Evolutionary conservation across 208 protist genomes (phyloP).

Genomic region (Herpetomonas tarakana): DNA sequence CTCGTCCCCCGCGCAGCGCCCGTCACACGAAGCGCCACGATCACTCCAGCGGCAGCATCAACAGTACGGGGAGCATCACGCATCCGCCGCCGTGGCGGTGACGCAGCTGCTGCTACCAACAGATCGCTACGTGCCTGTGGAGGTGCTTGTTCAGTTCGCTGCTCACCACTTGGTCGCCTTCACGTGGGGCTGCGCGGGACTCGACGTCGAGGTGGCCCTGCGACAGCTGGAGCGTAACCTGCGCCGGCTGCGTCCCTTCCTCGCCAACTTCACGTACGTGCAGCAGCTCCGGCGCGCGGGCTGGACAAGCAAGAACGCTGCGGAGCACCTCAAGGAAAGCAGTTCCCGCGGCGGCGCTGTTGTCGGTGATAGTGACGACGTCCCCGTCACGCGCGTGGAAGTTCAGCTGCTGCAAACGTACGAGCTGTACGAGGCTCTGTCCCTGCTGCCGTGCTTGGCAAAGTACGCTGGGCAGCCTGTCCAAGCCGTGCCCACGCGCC

Average conservation of each 20-base stretch:
- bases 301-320: conserved; percentile 18
- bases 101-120: conserved; percentile 9
- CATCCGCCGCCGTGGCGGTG: not conserved
- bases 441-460: conserved; percentile 37
- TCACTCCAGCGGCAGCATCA: not conserved
- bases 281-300: conserved; percentile 27
- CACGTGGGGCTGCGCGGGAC: conserved; percentile 56
- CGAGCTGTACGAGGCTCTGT: conserved; percentile 53
- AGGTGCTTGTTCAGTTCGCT: conserved; percentile 69
- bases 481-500: conserved; percentile 48
- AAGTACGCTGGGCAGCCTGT: conserved; percentile 49
- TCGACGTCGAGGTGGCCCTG: conserved; percentile 60
- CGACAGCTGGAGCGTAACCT: conserved; percentile 75
- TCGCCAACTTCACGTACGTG: conserved; percentile 47
- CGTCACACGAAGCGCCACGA: not conserved
- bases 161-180: conserved; percentile 68
- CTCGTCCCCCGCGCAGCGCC: not conserved
- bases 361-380: not conserved
- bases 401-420: conserved; percentile 54
- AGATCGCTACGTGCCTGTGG: conserved; percentile 42
- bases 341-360: not conserved
- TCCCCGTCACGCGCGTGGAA: conserved; percentile 23
- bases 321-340: not conserved
- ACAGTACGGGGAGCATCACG: not conserved
- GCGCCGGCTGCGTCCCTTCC: conserved; percentile 57